A percentile compares a stretch with the other conserved stretches of the same genome.
These are phyloP conservation scores for Aschersonia sp. DNA, from an alignment of 2,329 filamentous ascomycete genomes.

Conservation along the genomic window DNA sequence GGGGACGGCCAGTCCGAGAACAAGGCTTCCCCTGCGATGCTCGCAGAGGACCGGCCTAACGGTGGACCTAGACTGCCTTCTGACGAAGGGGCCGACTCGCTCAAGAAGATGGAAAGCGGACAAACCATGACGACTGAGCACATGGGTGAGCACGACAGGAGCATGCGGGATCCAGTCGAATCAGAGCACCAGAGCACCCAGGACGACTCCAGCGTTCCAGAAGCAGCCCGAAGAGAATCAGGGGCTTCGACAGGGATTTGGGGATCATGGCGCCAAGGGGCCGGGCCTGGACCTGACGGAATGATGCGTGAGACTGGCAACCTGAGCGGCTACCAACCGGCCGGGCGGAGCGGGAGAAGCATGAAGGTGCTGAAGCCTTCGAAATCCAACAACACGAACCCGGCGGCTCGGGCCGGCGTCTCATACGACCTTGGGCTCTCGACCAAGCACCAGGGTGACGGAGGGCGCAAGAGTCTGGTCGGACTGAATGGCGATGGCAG, in stretches of 20 bases:
- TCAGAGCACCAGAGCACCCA: conserved; percentile 10
- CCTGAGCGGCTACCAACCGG: conserved; percentile 55
- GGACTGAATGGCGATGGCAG: conserved; percentile 16
- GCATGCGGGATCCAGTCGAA: conserved; percentile 8
- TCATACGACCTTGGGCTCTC: conserved; percentile 36
- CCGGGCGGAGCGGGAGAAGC: conserved; percentile 45
- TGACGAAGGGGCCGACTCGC: conserved; percentile 17
- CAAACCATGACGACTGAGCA: conserved; percentile 23
- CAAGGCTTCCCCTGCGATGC: background rate
- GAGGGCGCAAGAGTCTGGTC: conserved; percentile 39
- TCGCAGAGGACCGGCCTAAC: background rate
- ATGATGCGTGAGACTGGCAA: conserved; percentile 35
- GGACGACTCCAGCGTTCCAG: conserved; percentile 13
- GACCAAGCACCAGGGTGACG: conserved; percentile 30
- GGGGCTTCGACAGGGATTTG: conserved; percentile 46
- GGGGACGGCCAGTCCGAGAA: conserved; percentile 15
- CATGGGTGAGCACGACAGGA: conserved; percentile 28
- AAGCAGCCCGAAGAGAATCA: conserved; percentile 27
- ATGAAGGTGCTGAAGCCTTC: conserved; percentile 86
- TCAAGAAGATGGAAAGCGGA: too few species aligned
- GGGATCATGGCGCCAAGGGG: conserved; percentile 55
- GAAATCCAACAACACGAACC: conserved; percentile 44
- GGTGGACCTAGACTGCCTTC: conserved; percentile 9
- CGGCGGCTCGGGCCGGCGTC: conserved; percentile 29
- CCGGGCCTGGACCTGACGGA: conserved; percentile 35